phyloP scores from a whole-genome alignment of 2,329 filamentous ascomycete species.

The Tolypocladium inflatum region DNA sequence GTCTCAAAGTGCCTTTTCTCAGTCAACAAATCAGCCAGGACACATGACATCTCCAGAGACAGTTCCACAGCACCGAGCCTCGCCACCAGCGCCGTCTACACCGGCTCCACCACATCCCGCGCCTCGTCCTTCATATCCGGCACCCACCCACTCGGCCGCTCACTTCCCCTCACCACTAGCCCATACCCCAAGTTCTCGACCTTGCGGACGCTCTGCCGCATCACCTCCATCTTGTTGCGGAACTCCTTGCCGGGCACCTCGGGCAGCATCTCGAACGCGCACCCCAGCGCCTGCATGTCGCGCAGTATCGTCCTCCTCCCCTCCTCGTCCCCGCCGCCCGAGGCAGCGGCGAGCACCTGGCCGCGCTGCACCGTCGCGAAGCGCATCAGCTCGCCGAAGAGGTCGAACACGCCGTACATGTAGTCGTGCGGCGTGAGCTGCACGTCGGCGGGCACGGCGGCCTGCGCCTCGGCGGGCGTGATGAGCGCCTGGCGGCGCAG shows the following conservation, averaged over 20 bases:
- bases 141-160: constrained; percentile 86
- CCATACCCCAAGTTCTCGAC: constrained; percentile 88
- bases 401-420: constrained; percentile 81
- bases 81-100: not conserved
- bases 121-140: constrained; percentile 54
- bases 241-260: constrained; percentile 49
- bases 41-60: not conserved
- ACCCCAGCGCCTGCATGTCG: constrained; percentile 72
- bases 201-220: constrained; percentile 84
- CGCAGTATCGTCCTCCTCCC: constrained; percentile 54
- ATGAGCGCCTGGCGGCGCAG: constrained; percentile 69
- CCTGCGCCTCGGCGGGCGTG: constrained; percentile 49
- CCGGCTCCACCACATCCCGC: constrained; percentile 18
- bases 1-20: too few relatives aligned
- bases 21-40: too few relatives aligned
- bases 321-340: constrained; percentile 22
- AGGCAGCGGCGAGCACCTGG: constrained; percentile 17
- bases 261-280: constrained; percentile 64
- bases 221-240: constrained; percentile 73
- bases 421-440: constrained; percentile 74
- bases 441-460: constrained; percentile 42
- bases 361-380: constrained; percentile 82
- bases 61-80: not conserved
- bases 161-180: constrained; percentile 74
- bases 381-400: constrained; percentile 94